Evolutionary conservation across 345 rosid species (phyloP).

Genomic region (Combretum micranthum): DNA sequence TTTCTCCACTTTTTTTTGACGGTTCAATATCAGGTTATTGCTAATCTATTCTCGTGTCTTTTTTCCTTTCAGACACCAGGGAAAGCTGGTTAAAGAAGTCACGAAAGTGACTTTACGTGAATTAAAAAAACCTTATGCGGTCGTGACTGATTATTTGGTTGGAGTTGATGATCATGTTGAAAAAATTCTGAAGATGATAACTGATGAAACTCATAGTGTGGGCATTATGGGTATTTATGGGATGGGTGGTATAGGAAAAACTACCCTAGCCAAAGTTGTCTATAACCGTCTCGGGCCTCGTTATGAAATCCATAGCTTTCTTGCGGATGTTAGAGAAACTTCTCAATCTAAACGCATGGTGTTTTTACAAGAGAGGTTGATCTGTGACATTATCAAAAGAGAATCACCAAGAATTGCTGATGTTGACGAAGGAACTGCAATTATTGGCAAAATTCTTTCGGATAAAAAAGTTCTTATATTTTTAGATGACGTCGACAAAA

Average conservation of each 20-base stretch:
- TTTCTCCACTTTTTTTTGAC: too few relatives aligned
- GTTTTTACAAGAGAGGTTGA: background rate
- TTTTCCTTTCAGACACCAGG: background rate
- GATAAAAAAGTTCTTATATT: conserved; percentile 4
- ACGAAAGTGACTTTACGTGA: background rate
- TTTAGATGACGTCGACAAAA: conserved; percentile 10
- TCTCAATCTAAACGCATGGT: conserved; percentile 2
- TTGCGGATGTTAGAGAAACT: conserved; percentile 4
- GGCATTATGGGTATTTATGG: background rate
- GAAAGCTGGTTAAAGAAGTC: background rate
- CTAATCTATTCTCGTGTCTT: too few relatives aligned
- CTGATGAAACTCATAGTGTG: background rate
- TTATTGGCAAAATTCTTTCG: background rate
- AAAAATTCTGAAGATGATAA: background rate
- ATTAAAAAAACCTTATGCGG: background rate
- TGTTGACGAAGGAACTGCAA: background rate
- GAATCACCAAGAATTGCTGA: background rate
- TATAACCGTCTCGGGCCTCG: background rate
- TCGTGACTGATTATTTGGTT: conserved; percentile 1
- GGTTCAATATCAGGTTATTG: too few relatives aligned
- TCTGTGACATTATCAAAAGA: background rate
- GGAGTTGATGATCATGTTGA: conserved; percentile 6
- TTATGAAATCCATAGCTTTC: background rate
- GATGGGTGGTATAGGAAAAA: conserved; percentile 6
- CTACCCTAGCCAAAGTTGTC: conserved; percentile 2